A percentile compares a stretch with the other conserved stretches of the same genome.
Evolutionary conservation across 2,329 filamentous ascomycete genomes (phyloP).

Genomic region (Fusarium virguliforme): DNA sequence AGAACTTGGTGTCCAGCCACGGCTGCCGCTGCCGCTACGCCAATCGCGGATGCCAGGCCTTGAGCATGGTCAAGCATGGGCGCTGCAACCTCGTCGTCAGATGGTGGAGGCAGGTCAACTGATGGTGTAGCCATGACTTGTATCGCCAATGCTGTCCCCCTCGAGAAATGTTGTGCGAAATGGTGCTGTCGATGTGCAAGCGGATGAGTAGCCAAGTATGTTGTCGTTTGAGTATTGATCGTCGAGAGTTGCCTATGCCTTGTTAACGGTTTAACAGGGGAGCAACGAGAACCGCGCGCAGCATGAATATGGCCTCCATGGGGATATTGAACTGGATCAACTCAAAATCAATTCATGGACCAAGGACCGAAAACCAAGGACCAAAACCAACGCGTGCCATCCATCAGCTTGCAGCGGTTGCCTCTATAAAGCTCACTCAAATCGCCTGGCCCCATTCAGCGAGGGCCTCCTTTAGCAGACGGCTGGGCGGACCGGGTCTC

Average conservation of each 20-base stretch:
- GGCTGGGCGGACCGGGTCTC: slow-evolving; percentile 49
- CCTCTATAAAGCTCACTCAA: slow-evolving; percentile 40
- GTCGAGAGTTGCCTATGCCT: neutral
- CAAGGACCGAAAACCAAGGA: slow-evolving; percentile 23
- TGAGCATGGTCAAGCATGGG: slow-evolving; percentile 49
- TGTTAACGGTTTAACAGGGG: slow-evolving; percentile 28
- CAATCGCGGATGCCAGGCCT: slow-evolving; percentile 48
- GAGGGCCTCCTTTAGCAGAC: slow-evolving; percentile 31
- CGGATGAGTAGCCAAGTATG: slow-evolving; percentile 1
- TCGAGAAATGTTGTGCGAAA: neutral
- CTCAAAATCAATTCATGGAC: slow-evolving; percentile 13
- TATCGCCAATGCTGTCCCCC: slow-evolving; percentile 7
- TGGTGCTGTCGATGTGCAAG: slow-evolving; percentile 15
- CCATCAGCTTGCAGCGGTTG: slow-evolving; percentile 36
- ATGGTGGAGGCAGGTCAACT: slow-evolving; percentile 47
- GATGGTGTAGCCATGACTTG: slow-evolving; percentile 48
- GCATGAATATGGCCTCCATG: slow-evolving; percentile 29
- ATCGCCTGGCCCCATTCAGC: slow-evolving; percentile 25
- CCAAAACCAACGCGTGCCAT: slow-evolving; percentile 16
- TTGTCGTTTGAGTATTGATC: neutral
- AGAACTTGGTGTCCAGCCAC: slow-evolving; percentile 38
- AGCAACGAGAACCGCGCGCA: slow-evolving; percentile 8
- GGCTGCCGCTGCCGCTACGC: slow-evolving; percentile 47
- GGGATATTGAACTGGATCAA: slow-evolving; percentile 22
- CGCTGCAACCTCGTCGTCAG: slow-evolving; percentile 47